Conservation (phyloP, 441 rosid genomes). For the Capsella rubella region DNA sequence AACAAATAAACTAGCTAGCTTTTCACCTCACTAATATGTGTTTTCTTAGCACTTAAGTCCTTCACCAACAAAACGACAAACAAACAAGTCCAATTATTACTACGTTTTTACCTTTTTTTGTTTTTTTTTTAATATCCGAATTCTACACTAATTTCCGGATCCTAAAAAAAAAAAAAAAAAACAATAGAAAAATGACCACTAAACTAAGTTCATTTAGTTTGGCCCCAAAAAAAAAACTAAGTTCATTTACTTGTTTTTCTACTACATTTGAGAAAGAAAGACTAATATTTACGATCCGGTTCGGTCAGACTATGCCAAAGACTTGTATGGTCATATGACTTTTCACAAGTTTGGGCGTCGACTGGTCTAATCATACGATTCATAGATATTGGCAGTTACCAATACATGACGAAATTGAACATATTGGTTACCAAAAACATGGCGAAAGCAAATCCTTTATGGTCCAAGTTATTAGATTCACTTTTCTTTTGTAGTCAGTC, state of each 20-base stretch:
- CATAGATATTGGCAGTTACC: background rate
- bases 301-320: slow-evolving; percentile 12
- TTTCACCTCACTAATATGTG: slow-evolving; percentile 30
- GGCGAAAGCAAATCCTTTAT: background rate
- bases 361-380: slow-evolving; percentile 4
- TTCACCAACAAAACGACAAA: slow-evolving; percentile 37
- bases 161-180: background rate
- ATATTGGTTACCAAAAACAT: no score
- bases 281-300: slow-evolving; percentile 1
- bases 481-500: background rate
- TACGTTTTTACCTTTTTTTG: slow-evolving; percentile 13
- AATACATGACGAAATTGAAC: background rate
- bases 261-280: slow-evolving; percentile 1
- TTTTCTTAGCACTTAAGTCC: slow-evolving; percentile 28
- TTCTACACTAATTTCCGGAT: slow-evolving; percentile 7
- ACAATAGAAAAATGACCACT: background rate
- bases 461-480: background rate
- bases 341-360: slow-evolving; percentile 25
- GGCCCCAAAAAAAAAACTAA: no score
- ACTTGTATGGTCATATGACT: background rate
- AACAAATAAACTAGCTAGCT: slow-evolving; percentile 5
- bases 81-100: slow-evolving; percentile 30
- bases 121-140: slow-evolving; percentile 7
- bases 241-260: background rate
- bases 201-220: background rate